Percentiles rank a stretch among this genome's conserved stretches.
Conservation (phyloP, 2,329 filamentous ascomycete species). For the Colletotrichum sublineola region DNA sequence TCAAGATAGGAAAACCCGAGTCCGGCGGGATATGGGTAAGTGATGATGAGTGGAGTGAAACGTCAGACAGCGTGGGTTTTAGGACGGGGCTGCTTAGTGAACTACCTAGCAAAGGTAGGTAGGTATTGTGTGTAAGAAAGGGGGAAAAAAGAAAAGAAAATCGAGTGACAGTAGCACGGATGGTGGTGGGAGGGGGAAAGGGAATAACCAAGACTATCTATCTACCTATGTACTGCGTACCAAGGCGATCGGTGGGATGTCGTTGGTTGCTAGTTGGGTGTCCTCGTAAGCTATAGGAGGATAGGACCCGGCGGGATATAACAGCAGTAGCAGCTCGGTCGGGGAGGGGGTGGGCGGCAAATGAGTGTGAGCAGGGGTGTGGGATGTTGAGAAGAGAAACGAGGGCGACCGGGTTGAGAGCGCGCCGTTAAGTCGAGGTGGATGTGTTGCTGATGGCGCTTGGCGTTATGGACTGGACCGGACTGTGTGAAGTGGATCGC, state of each 20-base stretch:
- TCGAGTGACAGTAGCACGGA: background rate
- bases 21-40: constrained; percentile 15
- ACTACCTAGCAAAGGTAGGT: background rate
- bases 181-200: background rate
- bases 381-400: background rate
- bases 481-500: background rate
- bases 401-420: background rate
- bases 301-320: background rate
- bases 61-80: constrained; percentile 10
- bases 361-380: background rate
- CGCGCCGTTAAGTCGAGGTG: background rate
- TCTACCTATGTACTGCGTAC: background rate
- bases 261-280: background rate
- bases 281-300: background rate
- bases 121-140: constrained; percentile 14
- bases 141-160: background rate
- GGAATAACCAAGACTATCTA: background rate
- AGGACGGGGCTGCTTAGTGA: background rate
- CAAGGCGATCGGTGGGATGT: background rate
- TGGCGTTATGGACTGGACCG: no score
- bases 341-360: background rate
- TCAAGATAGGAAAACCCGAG: background rate
- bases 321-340: background rate
- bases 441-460: background rate
- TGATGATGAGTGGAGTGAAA: background rate